phyloP scores from a whole-genome alignment of 306 rosid genomes.

The Hylodesmum podocarpum region DNA sequence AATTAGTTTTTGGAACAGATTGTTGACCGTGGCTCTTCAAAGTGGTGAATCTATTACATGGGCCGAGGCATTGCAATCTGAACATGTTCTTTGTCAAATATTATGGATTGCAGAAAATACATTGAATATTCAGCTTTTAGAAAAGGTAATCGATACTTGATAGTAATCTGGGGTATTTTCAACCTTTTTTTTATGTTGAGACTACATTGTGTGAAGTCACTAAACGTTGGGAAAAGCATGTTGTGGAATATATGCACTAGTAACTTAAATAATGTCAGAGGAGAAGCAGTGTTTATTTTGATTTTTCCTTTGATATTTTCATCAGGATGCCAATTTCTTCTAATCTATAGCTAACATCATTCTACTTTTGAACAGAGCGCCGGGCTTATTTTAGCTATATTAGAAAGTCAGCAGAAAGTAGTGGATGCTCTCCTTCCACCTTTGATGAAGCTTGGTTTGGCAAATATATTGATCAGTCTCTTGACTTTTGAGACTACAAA shows the following conservation, averaged over 20 bases:
- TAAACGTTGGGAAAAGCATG: conserved; percentile 1
- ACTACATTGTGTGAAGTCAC: neutral
- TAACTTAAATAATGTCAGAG: neutral
- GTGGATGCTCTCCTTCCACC: conserved; percentile 60
- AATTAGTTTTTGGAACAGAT: conserved; percentile 42
- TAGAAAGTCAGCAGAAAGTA: conserved; percentile 64
- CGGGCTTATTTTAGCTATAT: conserved; percentile 67
- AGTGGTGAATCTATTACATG: conserved; percentile 58
- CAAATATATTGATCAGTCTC: conserved; percentile 64
- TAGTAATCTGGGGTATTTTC: conserved; percentile 6
- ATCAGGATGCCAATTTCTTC: conserved; percentile 12
- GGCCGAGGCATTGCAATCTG: conserved; percentile 72
- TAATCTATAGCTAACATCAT: conserved; percentile 30
- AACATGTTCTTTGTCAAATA: conserved; percentile 55
- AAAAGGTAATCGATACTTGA: conserved; percentile 59
- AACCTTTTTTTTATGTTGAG: neutral
- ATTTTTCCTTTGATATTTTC: conserved; percentile 15
- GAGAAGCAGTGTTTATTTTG: neutral
- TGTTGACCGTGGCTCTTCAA: conserved; percentile 67
- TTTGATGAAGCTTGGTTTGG: conserved; percentile 78
- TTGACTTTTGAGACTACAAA: conserved; percentile 66
- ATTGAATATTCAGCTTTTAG: conserved; percentile 71
- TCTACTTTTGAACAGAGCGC: conserved; percentile 58
- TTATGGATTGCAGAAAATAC: conserved; percentile 92
- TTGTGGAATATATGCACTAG: conserved; percentile 7